Conservation (phyloP, 176 grass and related monocot species). For the Bothriochloa decipiens region DNA sequence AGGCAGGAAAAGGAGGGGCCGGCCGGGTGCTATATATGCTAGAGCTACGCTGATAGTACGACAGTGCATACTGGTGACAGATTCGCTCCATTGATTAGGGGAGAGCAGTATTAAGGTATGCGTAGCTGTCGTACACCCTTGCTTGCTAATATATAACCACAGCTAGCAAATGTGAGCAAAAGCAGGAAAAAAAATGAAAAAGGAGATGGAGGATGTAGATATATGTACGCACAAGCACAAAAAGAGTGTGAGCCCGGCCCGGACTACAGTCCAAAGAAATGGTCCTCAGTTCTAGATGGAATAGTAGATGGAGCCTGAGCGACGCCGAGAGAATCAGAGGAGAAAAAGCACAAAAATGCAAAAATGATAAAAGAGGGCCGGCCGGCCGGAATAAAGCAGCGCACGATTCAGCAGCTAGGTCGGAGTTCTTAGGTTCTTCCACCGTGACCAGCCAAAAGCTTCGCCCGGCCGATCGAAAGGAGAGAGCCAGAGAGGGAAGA, state of each 20-base stretch:
- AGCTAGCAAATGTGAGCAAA: background rate
- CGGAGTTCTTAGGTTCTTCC: background rate
- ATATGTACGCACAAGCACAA: background rate
- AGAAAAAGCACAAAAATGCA: background rate
- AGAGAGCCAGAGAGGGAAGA: too few relatives aligned
- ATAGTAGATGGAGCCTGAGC: background rate
- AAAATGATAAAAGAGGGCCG: background rate
- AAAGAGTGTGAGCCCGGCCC: background rate
- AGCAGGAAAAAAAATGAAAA: background rate
- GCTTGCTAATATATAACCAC: background rate
- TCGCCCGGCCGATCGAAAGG: background rate
- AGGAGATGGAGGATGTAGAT: background rate
- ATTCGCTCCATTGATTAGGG: background rate
- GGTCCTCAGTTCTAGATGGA: slow-evolving; percentile 9
- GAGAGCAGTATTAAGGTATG: slow-evolving; percentile 10
- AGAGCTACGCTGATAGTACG: background rate
- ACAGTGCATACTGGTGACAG: background rate
- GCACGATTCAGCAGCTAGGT: background rate
- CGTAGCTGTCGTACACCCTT: background rate
- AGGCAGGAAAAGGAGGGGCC: background rate
- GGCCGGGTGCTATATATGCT: background rate
- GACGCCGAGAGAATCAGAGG: background rate
- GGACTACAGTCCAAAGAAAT: slow-evolving; percentile 19
- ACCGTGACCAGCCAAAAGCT: background rate
- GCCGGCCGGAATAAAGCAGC: background rate